Base-by-base conservation (phyloP, 2,329 filamentous ascomycete species). In the Venturia nashicola region DNA sequence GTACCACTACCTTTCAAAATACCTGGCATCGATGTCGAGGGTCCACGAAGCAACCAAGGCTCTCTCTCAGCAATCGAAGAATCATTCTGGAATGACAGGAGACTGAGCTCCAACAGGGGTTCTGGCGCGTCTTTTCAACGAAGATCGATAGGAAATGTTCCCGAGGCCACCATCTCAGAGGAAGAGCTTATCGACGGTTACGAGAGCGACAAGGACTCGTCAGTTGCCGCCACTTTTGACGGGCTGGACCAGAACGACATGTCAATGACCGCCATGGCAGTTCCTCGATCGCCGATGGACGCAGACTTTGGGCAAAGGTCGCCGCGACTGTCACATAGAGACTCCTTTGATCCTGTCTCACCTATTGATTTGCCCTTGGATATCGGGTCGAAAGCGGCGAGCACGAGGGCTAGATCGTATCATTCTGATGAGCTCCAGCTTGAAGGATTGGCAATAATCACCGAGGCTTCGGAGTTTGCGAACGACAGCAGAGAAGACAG, bases 1-100 rank as follows among this genome's bases (percentile, higher is more conserved):
- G 76, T 88, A 0, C 85, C 87, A 18, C 76, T 90, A 1, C 87
- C 88, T 0, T 89, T 90, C 72, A 80, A 72, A 11, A 76, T 89
- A 1, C 84, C 85, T 0, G 72, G 34, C 14, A 39, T 73, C 23
- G 75, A 77, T 14, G 75, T 78, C 1, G 75, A 79, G 5, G 71
- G 75, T 7, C 77, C 82, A 6, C 78, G 79, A 18, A 80, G 82
- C 23, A 80, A 83, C 34, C 71, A 70, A 42, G 59, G 69, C 2
- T 75, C 89, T 1, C 79, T 89, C 23, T 89, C 87, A 3, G 88
- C 88, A 39, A 62, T 72, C 6, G 69, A 71, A 57, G 61, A 59
- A 32, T 46, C 43, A 2, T 43, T 23, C 27, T 27, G 57, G 55
- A 74, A 43, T 71, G 72, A 64, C 70, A 74, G 62, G 48, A 67